phyloP scores from a whole-genome alignment of 768 basidiomycete genomes.

The Russula earlei region DNA sequence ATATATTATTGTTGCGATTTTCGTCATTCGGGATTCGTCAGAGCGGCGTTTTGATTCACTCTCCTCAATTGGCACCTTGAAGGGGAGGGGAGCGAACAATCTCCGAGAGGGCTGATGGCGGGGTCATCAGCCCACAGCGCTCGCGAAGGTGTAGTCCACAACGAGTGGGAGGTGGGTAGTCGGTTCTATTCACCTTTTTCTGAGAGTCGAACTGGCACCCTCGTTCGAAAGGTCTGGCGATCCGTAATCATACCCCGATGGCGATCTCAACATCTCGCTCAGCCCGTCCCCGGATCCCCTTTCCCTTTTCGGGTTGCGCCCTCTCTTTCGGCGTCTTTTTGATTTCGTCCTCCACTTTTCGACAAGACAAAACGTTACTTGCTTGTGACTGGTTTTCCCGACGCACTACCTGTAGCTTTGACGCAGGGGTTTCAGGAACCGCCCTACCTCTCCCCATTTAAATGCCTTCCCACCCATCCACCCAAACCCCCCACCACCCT shows the following conservation, averaged over 20 bases:
- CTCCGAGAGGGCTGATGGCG: too few species aligned
- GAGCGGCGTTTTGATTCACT: slow-evolving; percentile 6
- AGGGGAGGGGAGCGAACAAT: not conserved
- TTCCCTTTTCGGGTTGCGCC: slow-evolving; percentile 21
- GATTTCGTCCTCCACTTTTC: slow-evolving; percentile 22
- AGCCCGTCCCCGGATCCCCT: slow-evolving; percentile 14
- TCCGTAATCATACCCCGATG: not conserved
- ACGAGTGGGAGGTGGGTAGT: not conserved
- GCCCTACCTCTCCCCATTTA: too few species aligned
- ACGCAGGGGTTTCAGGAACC: too few species aligned
- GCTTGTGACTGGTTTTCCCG: too few species aligned
- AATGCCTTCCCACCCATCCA: too few species aligned
- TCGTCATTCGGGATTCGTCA: not conserved
- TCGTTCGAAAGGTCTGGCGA: not conserved
- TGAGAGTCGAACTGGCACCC: not conserved
- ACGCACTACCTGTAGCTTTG: too few species aligned
- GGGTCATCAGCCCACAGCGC: not conserved
- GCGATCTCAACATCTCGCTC: not conserved
- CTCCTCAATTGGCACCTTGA: slow-evolving; percentile 9
- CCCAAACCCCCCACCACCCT: too few species aligned
- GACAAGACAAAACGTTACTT: not conserved
- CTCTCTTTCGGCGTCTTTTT: slow-evolving; percentile 18
- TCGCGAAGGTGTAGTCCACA: not conserved
- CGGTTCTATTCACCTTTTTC: slow-evolving; percentile 2
- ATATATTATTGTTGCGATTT: not conserved